phyloP scores from a whole-genome alignment of 306 rosid species.

The Quercus dentata region DNA sequence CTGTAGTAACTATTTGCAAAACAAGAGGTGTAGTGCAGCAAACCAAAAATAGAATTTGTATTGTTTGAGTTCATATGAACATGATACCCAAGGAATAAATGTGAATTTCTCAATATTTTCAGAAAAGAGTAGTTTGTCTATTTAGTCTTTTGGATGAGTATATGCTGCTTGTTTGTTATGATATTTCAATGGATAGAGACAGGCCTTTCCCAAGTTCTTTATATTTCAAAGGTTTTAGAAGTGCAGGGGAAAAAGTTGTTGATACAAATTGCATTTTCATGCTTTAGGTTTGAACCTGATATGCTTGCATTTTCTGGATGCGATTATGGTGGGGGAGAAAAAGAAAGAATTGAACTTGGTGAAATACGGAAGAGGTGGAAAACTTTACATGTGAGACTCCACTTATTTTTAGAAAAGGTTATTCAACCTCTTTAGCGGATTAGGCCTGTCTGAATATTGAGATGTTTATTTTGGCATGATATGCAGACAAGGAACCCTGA shows the following conservation, averaged over 20 bases:
- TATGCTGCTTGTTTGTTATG: neutral
- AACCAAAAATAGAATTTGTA: neutral
- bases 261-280: slow-evolving; percentile 17
- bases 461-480: slow-evolving; percentile 7
- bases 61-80: neutral
- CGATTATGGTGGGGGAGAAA: slow-evolving; percentile 84
- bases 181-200: neutral
- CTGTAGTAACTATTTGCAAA: too few relatives aligned
- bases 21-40: too few relatives aligned
- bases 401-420: neutral
- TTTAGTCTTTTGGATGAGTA: neutral
- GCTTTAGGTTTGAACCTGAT: slow-evolving; percentile 82
- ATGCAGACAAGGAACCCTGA: slow-evolving; percentile 72
- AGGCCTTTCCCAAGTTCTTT: neutral
- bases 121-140: neutral
- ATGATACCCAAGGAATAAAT: neutral
- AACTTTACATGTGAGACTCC: slow-evolving; percentile 62
- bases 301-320: slow-evolving; percentile 98
- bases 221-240: neutral
- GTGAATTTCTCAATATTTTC: neutral
- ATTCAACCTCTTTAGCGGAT: neutral
- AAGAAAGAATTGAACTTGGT: slow-evolving; percentile 71
- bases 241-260: slow-evolving; percentile 10
- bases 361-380: slow-evolving; percentile 77
- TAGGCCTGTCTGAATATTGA: slow-evolving; percentile 16